phyloP scores from a whole-genome alignment of 108 stramenopile genomes.

The Aurantiochytrium sp. region DNA sequence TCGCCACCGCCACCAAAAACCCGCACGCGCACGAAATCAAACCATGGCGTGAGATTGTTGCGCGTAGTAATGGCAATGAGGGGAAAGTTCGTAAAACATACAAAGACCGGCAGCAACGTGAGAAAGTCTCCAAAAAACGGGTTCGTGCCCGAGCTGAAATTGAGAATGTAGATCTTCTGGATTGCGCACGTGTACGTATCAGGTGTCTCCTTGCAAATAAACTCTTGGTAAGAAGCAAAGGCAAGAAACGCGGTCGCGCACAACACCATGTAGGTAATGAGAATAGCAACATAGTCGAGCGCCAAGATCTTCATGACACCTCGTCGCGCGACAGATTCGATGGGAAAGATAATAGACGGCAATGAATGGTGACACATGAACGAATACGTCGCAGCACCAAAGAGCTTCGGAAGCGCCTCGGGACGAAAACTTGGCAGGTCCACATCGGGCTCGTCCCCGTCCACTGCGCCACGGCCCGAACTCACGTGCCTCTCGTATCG shows the following conservation, averaged over 20 bases:
- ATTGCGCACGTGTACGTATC: background rate
- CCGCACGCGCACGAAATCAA: background rate
- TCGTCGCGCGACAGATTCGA: background rate
- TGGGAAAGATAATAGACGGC: background rate
- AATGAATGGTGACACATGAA: constrained; percentile 18
- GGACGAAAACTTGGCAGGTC: background rate
- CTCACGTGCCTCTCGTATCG: background rate
- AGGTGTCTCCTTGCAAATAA: background rate
- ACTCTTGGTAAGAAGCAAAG: background rate
- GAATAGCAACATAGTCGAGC: background rate
- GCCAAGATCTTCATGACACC: background rate
- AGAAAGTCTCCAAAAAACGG: background rate
- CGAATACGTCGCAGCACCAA: constrained; percentile 10
- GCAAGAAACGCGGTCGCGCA: background rate
- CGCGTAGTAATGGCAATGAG: constrained; percentile 2
- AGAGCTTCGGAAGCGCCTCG: background rate
- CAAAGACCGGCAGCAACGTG: background rate
- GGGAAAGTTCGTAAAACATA: background rate
- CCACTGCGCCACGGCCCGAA: background rate
- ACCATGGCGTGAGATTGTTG: background rate
- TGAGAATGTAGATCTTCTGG: background rate
- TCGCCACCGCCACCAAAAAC: background rate
- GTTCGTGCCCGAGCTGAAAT: background rate
- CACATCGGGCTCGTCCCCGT: background rate
- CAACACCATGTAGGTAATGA: background rate